Evolutionary conservation across 2,329 filamentous ascomycete genomes (phyloP), one percentile per base, ranked within the genome.

Genomic region (Rugonectria rugulosa): DNA sequence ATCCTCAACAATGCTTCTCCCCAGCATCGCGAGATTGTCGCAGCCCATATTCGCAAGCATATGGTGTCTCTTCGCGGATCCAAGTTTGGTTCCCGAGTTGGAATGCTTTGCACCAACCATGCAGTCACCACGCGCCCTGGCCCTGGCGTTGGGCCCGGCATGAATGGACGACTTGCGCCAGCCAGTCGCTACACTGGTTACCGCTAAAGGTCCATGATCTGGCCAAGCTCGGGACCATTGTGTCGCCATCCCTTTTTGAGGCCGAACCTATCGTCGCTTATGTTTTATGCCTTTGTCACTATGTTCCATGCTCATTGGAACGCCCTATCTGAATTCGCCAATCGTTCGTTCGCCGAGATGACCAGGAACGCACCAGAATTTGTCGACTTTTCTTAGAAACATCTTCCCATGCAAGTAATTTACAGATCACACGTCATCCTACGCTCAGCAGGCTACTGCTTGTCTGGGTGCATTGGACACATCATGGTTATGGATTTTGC

Each of bases 41-140:
- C 93, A 42, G 88, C 88, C 53, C 95, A 99, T 71, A 96, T 99
- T 68, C 90, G 92, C 67, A 98, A 98, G 84, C 95, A 99, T 75
- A 99, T 99, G 95, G 95, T 99, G 8, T 99, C 95, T 53, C 89
- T 99, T 43, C 91, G 95, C 58, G 95, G 95, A 53, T 98, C 95
- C 70, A 99, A 99, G 75, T 99, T 98, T 73, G 95, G 95, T 58
- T 99, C 95, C 56, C 91, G 95, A 54, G 95, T 99, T 60, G 95
- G 95, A 26, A 98, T 99, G 94, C 89, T 99, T 50, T 99, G 96
- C 79, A 96, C 92, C 77, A 98, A 98, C 75, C 94, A 93, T 31
- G 92, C 91, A 42, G 87, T 92, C 65, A 85, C 90, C 47, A 97
- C 92, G 66, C 91, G 93, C 51, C 93, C 94, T 58, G 94, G 93